Evolutionary conservation across 441 rosid species (phyloP), one percentile per base, ranked within the genome.

Genomic region (Breynia disticha): DNA sequence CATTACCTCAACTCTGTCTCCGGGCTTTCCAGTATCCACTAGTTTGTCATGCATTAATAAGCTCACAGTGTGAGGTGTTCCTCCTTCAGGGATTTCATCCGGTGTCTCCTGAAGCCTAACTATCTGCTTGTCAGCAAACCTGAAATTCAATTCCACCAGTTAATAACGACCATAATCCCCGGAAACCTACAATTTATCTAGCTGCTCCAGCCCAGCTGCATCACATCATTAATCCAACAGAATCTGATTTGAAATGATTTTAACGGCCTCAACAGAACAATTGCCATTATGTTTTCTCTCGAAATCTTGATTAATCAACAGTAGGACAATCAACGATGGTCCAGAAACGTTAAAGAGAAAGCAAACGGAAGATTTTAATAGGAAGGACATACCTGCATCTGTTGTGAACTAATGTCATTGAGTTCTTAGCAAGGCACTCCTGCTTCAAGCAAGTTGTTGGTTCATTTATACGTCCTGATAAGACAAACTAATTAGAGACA

Each of bases 61-160:
- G 78, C 96, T 93, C 70, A 93, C 97, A 2, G 95, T 89, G 60
- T 93, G 97, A 20, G 97, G 98, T 49, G 98, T 93, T 69, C 97
- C 96, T 62, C 97, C 96, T 35, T 88, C 95, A 17, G 97, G 97
- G 58, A 89, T 93, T 67, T 93, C 95, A 70, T 93, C 97, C 46
- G 95, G 97, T 1, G 96, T 93, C 76, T 93, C 98, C 76, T 88
- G 98, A 45, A 93, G 98, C 78, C 91, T 81, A 70, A 93, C 95
- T 60, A 93, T 88, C 77, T 93, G 97, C 95, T 86, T 93, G 75
- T 93, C 97, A 1, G 90, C 90, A 68, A 93, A 93, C 74, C 98
- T 88, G 82, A 63, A 61, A 2, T 62, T 50, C 44, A 11, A 39
- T 44, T 39, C 22, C 28, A 50, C 15, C 7, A 24, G 32, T 24